These are phyloP conservation scores for Lyophyllum atratum DNA, from an alignment of 768 basidiomycete species.

Conservation along the genomic window DNA sequence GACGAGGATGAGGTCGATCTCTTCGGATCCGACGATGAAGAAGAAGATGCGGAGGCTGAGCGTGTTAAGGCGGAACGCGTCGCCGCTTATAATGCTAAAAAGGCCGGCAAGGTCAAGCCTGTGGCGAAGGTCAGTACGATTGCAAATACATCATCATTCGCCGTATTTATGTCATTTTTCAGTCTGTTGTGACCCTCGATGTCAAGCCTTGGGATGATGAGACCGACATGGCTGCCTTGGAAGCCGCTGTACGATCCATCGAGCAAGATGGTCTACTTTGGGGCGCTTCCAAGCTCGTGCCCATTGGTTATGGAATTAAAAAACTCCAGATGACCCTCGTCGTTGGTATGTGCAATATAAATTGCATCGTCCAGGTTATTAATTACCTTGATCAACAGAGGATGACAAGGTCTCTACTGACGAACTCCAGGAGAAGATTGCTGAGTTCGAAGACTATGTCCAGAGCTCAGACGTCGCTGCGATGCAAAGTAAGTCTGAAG, in stretches of 20 bases:
- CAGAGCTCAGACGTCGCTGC: slow-evolving; percentile 92
- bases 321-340: slow-evolving; percentile 83
- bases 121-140: slow-evolving; percentile 69
- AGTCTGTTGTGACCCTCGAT: slow-evolving; percentile 98
- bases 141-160: slow-evolving; percentile 2
- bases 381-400: slow-evolving; percentile 51
- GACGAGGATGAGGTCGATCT: slow-evolving; percentile 84
- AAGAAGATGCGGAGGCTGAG: slow-evolving; percentile 85
- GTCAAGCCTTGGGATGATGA: slow-evolving; percentile 99
- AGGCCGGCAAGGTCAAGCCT: slow-evolving; percentile 87
- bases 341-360: slow-evolving; percentile 43
- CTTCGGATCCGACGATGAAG: slow-evolving; percentile 84
- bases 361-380: slow-evolving; percentile 1
- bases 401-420: slow-evolving; percentile 93
- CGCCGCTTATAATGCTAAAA: slow-evolving; percentile 91
- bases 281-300: slow-evolving; percentile 91
- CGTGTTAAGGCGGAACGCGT: slow-evolving; percentile 89
- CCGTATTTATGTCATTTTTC: slow-evolving; percentile 10
- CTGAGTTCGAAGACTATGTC: slow-evolving; percentile 83
- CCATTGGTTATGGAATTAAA: slow-evolving; percentile 89
- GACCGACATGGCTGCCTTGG: slow-evolving; percentile 92
- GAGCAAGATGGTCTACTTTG: slow-evolving; percentile 91
- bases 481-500: slow-evolving; percentile 81
- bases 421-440: slow-evolving; percentile 89
- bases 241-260: slow-evolving; percentile 81